Conservation (phyloP, 108 stramenopile species). For the Pseudonitzschia pungens region DNA sequence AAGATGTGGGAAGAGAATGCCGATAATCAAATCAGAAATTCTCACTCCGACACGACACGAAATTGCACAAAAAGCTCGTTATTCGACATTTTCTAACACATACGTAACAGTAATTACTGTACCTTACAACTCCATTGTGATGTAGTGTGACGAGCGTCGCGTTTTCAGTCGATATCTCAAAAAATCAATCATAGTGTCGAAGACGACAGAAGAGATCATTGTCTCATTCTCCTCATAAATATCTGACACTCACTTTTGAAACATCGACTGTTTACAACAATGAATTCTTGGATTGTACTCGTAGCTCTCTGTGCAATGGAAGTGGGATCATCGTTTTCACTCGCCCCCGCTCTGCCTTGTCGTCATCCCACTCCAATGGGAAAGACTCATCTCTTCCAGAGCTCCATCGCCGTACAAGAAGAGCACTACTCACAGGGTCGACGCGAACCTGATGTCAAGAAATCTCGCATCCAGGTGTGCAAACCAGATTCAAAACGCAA, state of each 20-base stretch:
- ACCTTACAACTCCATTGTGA: too few relatives aligned
- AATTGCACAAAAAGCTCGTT: background rate
- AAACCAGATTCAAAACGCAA: background rate
- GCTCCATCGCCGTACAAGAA: constrained; percentile 4
- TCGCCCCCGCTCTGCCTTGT: background rate
- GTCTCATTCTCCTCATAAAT: too few relatives aligned
- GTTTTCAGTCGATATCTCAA: too few relatives aligned
- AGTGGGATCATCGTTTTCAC: background rate
- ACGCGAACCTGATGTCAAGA: background rate
- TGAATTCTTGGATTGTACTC: background rate
- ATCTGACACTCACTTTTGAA: background rate
- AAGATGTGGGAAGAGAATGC: too few relatives aligned
- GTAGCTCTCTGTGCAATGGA: background rate
- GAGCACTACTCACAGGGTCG: background rate
- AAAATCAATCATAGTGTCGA: too few relatives aligned
- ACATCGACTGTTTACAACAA: background rate
- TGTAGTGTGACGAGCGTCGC: too few relatives aligned
- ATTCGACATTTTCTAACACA: too few relatives aligned
- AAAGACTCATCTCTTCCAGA: background rate
- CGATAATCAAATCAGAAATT: background rate
- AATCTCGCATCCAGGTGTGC: background rate
- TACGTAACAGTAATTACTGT: too few relatives aligned
- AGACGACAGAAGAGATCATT: too few relatives aligned
- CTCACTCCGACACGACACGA: background rate
- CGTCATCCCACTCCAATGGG: background rate